These are phyloP conservation scores for Maudiozyma humilis DNA, from an alignment of 1,139 yeast species.

Conservation along the genomic window DNA sequence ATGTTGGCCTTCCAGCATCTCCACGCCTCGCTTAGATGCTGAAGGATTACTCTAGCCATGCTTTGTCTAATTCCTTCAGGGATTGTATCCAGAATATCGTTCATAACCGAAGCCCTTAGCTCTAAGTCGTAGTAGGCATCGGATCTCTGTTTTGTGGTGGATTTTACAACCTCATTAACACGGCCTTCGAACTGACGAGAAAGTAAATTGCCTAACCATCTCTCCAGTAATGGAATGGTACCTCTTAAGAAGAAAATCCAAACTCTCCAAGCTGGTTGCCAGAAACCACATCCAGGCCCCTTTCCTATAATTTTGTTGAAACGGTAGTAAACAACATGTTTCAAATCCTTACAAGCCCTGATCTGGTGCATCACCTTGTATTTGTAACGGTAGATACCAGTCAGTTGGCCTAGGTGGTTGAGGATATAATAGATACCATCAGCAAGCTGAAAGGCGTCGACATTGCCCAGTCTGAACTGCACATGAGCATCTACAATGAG, in stretches of 20 bases:
- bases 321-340: constrained; percentile 78
- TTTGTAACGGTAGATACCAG: constrained; percentile 94
- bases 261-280: constrained; percentile 99
- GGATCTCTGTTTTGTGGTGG: constrained; percentile 89
- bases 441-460: constrained; percentile 88
- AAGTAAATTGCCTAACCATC: constrained; percentile 89
- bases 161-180: constrained; percentile 84
- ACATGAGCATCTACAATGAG: constrained; percentile 89
- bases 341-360: constrained; percentile 88
- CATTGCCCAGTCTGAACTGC: constrained; percentile 79
- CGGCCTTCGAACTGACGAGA: constrained; percentile 96
- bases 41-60: constrained; percentile 79
- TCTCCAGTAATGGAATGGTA: constrained; percentile 80
- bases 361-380: constrained; percentile 98
- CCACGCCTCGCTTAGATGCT: constrained; percentile 97
- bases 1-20: constrained; percentile 98
- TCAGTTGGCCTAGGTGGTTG: constrained; percentile 89
- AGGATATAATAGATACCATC: constrained; percentile 87
- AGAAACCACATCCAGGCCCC: constrained; percentile 98
- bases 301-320: constrained; percentile 80
- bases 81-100: constrained; percentile 92
- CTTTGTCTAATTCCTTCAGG: constrained; percentile 90
- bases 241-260: constrained; percentile 94
- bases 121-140: constrained; percentile 94
- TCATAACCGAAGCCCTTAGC: constrained; percentile 87